Evolutionary conservation across 2,329 filamentous ascomycete species (phyloP), one percentile per base, ranked within the genome.

Genomic region (Colletotrichum australisinense): DNA sequence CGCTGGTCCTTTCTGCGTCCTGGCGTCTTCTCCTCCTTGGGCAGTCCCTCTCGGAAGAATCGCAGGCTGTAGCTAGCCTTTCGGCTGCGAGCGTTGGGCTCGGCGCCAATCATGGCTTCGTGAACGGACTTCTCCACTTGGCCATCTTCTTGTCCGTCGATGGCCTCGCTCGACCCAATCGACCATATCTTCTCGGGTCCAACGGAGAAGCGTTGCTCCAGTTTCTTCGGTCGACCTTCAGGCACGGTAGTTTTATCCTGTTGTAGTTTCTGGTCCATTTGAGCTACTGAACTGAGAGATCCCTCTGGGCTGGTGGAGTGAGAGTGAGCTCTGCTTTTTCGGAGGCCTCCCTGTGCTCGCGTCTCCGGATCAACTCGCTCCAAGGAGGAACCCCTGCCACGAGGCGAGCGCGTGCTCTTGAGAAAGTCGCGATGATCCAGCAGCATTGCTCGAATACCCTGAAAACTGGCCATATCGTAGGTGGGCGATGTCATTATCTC

Each of bases 61-160:
- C 91, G 86, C 71, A 93, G 83, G 75, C 90, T 92, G 80, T 93
- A 91, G 77, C 90, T 93, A 52, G 91, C 88, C 80, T 93, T 93
- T 76, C 91, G 88, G 77, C 91, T 94, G 66, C 91, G 88, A 58
- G 88, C 88, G 77, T 89, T 91, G 55, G 86, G 89, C 77, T 92
- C 90, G n/a, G 88, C 83, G 2, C 90, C 90, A 22, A 89, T 86
- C 78, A 92, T 85, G 32, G 88, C 89, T 75, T 92, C 89, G 6
- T 89, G 86, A 63, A 92, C 89, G n/a, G 90, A 91, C 79, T 91
- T 89, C 76, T 92, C 90, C 7, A 92, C 90, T 76, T 90, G 84
- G 0, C 90, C 90, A 74, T 89, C 86, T 72, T 84, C 80, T 57
- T 85, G 72, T 52, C 73, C 84, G 67, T 87, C 86, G 30, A 84